These are phyloP conservation scores for Exophiala sp. DNA, from an alignment of 2,329 filamentous ascomycete species.

Conservation along the genomic window DNA sequence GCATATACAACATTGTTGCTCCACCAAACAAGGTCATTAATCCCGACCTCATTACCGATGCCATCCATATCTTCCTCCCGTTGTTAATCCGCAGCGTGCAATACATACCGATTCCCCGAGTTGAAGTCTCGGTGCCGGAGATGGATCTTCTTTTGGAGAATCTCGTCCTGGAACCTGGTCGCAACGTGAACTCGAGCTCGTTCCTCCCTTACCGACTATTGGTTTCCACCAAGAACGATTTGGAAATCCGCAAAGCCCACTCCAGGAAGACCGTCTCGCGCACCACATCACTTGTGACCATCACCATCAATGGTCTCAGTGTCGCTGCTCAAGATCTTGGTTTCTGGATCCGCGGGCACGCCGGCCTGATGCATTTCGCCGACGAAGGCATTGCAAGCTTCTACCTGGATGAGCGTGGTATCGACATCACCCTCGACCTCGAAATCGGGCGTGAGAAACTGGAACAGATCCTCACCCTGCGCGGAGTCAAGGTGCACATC, in stretches of 20 bases:
- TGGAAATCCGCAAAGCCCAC: conserved; percentile 76
- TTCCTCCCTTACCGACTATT: conserved; percentile 82
- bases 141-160: conserved; percentile 86
- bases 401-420: conserved; percentile 74
- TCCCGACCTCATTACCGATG: conserved; percentile 65
- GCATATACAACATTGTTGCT: conserved; percentile 64
- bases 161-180: conserved; percentile 79
- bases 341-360: conserved; percentile 79
- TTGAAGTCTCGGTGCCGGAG: conserved; percentile 79
- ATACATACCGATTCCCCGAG: conserved; percentile 78
- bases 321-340: conserved; percentile 80
- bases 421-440: conserved; percentile 79
- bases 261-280: conserved; percentile 58
- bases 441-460: conserved; percentile 72
- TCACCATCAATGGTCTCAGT: conserved; percentile 77
- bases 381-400: conserved; percentile 85
- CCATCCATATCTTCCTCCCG: conserved; percentile 74
- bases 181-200: conserved; percentile 74
- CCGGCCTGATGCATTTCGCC: conserved; percentile 64
- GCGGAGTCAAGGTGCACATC: conserved; percentile 69
- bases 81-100: conserved; percentile 70
- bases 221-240: conserved; percentile 75
- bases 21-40: conserved; percentile 60
- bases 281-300: conserved; percentile 66
- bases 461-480: conserved; percentile 74